phyloP scores from a whole-genome alignment of 2,329 filamentous ascomycete species.

The Verticillium nonalfalfae region DNA sequence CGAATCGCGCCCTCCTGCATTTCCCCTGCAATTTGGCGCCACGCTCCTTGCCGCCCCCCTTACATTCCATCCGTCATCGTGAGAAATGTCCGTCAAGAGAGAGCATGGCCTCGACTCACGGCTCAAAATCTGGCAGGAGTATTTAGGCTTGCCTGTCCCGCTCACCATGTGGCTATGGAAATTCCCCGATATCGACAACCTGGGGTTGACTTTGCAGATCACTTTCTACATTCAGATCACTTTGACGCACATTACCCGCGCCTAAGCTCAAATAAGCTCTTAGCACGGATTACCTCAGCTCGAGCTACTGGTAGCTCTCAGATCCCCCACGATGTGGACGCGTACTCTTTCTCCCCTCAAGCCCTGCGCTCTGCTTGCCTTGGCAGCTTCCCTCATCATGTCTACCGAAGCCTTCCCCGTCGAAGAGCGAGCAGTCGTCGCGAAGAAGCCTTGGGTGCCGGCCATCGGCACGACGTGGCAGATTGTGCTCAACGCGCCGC shows the following conservation, averaged over 20 bases:
- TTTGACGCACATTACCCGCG: not conserved
- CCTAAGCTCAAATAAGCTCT: not conserved
- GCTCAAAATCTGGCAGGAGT: not conserved
- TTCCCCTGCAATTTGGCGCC: not conserved
- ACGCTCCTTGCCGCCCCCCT: not conserved
- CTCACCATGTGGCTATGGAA: not conserved
- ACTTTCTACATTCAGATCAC: not conserved
- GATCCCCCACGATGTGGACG: not conserved
- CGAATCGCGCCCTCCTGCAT: not conserved
- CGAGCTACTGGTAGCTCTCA: not conserved
- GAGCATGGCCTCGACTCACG: not conserved
- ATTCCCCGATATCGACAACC: not conserved
- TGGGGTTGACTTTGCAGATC: not conserved
- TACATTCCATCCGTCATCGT: not conserved
- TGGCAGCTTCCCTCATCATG: not conserved
- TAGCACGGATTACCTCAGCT: not conserved
- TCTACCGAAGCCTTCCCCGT: not conserved
- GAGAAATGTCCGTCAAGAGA: not conserved
- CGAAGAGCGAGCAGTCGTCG: not conserved
- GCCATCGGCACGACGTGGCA: conserved; percentile 50
- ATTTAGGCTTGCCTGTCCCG: not conserved
- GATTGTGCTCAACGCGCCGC: conserved; percentile 45
- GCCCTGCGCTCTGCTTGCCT: not conserved
- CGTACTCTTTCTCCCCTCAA: not conserved
- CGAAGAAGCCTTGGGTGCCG: conserved; percentile 42